Conservation (phyloP, 306 rosid species). For the Ziziphus jujuba region DNA sequence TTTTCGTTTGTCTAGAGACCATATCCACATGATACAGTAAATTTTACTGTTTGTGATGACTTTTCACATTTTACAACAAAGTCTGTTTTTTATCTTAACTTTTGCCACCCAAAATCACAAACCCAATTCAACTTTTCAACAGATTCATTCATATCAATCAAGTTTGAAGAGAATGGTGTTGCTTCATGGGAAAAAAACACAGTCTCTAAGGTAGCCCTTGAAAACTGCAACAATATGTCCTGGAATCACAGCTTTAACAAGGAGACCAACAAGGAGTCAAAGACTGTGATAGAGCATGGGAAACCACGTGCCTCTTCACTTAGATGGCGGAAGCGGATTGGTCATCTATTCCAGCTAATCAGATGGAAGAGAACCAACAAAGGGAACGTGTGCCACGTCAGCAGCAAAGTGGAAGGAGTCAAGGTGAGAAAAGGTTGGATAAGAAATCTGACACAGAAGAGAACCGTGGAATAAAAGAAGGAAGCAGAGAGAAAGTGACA, state of each 20-base stretch:
- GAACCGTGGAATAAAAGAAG: constrained; percentile 51
- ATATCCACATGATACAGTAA: no score
- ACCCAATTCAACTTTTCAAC: constrained; percentile 27
- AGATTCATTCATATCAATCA: constrained; percentile 96
- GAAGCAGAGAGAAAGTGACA: constrained; percentile 31
- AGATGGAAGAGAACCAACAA: constrained; percentile 75
- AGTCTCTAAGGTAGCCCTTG: constrained; percentile 62
- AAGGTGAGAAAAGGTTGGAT: constrained; percentile 88
- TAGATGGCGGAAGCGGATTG: constrained; percentile 95
- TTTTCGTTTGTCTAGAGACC: no score
- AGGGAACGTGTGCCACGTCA: constrained; percentile 65
- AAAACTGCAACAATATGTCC: constrained; percentile 49
- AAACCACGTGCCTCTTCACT: constrained; percentile 55
- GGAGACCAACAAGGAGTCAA: constrained; percentile 53
- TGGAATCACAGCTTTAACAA: constrained; percentile 51
- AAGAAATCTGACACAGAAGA: constrained; percentile 78
- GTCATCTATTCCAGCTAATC: constrained; percentile 82
- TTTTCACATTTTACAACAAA: no score
- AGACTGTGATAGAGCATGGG: constrained; percentile 85
- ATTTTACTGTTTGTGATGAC: no score
- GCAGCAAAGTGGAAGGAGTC: constrained; percentile 71
- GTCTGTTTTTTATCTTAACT: not conserved
- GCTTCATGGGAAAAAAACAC: constrained; percentile 90
- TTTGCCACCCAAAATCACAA: constrained; percentile 15
- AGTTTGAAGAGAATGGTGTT: constrained; percentile 85